Percentiles rank a stretch among this genome's conserved stretches.
Conservation (phyloP, 352 stramenopile genomes). For the Phytophthora uliginosa region DNA sequence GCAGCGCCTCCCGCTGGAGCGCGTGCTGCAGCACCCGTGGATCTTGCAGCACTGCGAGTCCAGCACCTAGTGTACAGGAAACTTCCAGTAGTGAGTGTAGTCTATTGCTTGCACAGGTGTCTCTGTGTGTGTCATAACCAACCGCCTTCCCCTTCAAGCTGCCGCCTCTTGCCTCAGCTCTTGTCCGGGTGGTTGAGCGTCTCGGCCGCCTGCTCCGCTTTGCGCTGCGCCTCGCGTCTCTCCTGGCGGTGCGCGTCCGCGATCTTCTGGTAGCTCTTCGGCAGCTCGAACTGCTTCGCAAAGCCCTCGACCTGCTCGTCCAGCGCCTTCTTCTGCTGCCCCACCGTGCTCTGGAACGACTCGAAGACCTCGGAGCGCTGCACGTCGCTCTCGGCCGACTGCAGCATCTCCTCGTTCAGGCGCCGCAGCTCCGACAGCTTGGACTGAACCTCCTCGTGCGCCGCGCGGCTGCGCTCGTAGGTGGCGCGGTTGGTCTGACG, state of each 20-base stretch:
- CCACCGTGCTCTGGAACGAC: slow-evolving; percentile 57
- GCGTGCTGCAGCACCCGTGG: slow-evolving; percentile 97
- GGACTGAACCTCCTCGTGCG: slow-evolving; percentile 62
- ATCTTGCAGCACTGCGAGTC: slow-evolving; percentile 83
- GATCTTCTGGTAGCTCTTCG: slow-evolving; percentile 75
- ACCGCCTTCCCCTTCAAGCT: background rate
- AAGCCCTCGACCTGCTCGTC: slow-evolving; percentile 76
- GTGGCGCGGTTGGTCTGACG: slow-evolving; percentile 75
- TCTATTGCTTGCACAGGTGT: slow-evolving; percentile 41
- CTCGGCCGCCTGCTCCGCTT: slow-evolving; percentile 14
- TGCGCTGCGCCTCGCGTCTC: slow-evolving; percentile 10
- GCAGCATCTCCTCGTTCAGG: slow-evolving; percentile 71
- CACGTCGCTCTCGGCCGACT: slow-evolving; percentile 63
- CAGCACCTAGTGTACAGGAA: slow-evolving; percentile 38
- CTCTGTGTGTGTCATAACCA: slow-evolving; percentile 27
- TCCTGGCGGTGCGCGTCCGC: slow-evolving; percentile 60
- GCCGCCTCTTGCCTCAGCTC: slow-evolving; percentile 6
- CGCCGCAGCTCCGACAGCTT: slow-evolving; percentile 70
- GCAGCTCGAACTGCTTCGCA: slow-evolving; percentile 82
- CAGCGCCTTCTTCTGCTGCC: slow-evolving; percentile 72
- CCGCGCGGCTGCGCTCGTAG: slow-evolving; percentile 71
- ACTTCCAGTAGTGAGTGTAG: slow-evolving; percentile 36
- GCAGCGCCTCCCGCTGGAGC: slow-evolving; percentile 93
- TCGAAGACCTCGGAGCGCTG: slow-evolving; percentile 68
- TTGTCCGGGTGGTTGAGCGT: slow-evolving; percentile 21